Base-by-base conservation (phyloP, 768 basidiomycete species). In the Strobilomyces dryophilus region DNA sequence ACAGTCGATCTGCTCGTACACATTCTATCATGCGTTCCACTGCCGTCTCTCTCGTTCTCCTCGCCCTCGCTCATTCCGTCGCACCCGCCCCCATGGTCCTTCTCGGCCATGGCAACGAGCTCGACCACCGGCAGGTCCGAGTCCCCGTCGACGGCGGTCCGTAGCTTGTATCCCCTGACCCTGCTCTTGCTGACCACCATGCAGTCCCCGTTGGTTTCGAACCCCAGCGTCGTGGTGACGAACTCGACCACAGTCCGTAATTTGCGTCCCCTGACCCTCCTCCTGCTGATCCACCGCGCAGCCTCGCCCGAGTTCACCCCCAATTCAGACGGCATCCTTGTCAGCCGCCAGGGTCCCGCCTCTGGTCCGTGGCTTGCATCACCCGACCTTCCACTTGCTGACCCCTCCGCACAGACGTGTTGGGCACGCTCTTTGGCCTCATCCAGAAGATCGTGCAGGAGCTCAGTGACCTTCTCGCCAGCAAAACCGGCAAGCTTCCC, bases 21-120 rank as follows among this genome's bases (percentile, higher is more conserved):
- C 61, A 67, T 63, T 57, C 47, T 53, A 63, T 18, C 51, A 70
- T 67, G 66, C 66, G 55, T 55, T 61, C 56, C 51, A 24, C 60
- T 18, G 27, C 50, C 52, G 36, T 59, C 40, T 53, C 66, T 7
- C 34, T 62, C 20, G 54, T 52, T 49, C 54, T 65, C 44, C 47
- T 69, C 46, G 54, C 55, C 0, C 50, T 67, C 14, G 55, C 51
- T 31, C 50, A 50, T n/a, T 55, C 57, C 26, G 17, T 60, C 51
- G 47, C 53, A 0, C 51, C 57, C 18, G 57, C 55, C 18, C 66
- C 66, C 1, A 39, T 46, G n/a, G 35, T 32, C 21, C 41, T 35
- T 39, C 27, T 45, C 36, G 55, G 47, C 45, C 49, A 34, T 21
- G 0, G 21, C 7, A 6, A 37, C 63, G 11, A 17, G 41, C 52